phyloP scores from a whole-genome alignment of 306 rosid species.

The Calophaca sinica region DNA sequence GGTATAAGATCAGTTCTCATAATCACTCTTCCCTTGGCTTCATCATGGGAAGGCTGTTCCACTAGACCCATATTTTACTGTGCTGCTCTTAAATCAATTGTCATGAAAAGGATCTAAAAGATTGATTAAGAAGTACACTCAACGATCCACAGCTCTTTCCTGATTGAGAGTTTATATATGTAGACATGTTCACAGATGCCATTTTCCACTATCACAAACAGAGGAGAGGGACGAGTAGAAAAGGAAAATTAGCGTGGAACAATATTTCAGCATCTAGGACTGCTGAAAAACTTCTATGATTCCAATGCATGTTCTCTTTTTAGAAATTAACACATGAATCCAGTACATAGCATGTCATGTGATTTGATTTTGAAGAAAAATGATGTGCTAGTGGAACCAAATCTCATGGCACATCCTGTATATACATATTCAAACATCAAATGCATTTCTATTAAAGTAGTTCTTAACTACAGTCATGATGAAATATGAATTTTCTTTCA shows the following conservation, averaged over 20 bases:
- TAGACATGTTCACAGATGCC: not conserved
- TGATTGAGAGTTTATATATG: constrained; percentile 9
- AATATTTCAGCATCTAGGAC: not conserved
- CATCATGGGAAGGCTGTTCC: constrained; percentile 5
- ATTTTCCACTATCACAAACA: not conserved
- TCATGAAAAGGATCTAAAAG: constrained; percentile 21
- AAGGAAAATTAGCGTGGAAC: constrained; percentile 19
- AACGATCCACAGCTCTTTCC: not conserved
- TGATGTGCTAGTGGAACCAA: not conserved
- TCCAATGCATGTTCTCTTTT: not conserved
- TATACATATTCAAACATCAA: constrained; percentile 19
- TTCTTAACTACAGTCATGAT: constrained; percentile 37
- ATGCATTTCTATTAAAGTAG: constrained; percentile 23
- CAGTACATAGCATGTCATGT: not conserved
- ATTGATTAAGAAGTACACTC: not conserved
- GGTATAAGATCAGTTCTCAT: constrained; percentile 4
- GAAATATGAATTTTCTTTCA: constrained; percentile 39
- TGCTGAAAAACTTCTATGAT: constrained; percentile 3
- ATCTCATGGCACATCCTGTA: constrained; percentile 15
- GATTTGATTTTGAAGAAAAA: constrained; percentile 33
- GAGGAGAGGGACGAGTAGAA: not conserved
- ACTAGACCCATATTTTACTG: not conserved
- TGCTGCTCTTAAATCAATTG: constrained; percentile 5
- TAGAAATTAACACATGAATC: not conserved
- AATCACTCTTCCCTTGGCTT: constrained; percentile 25